Percentiles rank a stretch among this genome's conserved stretches.
Conservation (phyloP, 1,284 basidiomycete species). For the Ustilago tritici region DNA sequence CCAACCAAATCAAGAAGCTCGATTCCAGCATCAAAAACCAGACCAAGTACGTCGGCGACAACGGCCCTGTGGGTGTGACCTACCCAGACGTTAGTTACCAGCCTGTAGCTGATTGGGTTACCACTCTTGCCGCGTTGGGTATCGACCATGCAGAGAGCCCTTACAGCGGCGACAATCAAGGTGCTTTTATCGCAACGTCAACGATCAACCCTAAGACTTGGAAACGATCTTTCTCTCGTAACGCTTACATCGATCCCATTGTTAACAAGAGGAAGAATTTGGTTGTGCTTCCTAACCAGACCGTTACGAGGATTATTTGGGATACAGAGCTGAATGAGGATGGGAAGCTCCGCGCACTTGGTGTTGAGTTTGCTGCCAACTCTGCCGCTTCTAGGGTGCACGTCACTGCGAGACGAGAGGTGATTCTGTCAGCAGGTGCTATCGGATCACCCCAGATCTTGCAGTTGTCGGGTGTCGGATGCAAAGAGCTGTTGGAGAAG, state of each 20-base stretch:
- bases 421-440: conserved; percentile 63
- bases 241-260: conserved; percentile 59
- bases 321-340: conserved; percentile 27
- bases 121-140: conserved; percentile 35
- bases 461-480: conserved; percentile 74
- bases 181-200: conserved; percentile 55
- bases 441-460: conserved; percentile 73
- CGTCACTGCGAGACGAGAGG: conserved; percentile 61
- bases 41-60: conserved; percentile 36
- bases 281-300: conserved; percentile 59
- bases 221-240: conserved; percentile 57
- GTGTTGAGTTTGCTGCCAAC: conserved; percentile 55
- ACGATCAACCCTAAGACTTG: conserved; percentile 57
- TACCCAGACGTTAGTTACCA: conserved; percentile 56
- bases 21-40: conserved; percentile 41
- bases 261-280: conserved; percentile 53
- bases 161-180: conserved; percentile 57
- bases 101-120: conserved; percentile 54
- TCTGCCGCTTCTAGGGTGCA: conserved; percentile 29
- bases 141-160: conserved; percentile 32
- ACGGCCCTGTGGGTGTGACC: conserved; percentile 54
- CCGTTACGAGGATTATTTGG: conserved; percentile 55
- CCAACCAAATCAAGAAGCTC: conserved; percentile 33
- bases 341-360: conserved; percentile 46
- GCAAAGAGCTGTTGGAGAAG: conserved; percentile 70